Evolutionary conservation across 2,329 filamentous ascomycete genomes (phyloP), one percentile per base, ranked within the genome.

Genomic region (Escovopsis sp.): DNA sequence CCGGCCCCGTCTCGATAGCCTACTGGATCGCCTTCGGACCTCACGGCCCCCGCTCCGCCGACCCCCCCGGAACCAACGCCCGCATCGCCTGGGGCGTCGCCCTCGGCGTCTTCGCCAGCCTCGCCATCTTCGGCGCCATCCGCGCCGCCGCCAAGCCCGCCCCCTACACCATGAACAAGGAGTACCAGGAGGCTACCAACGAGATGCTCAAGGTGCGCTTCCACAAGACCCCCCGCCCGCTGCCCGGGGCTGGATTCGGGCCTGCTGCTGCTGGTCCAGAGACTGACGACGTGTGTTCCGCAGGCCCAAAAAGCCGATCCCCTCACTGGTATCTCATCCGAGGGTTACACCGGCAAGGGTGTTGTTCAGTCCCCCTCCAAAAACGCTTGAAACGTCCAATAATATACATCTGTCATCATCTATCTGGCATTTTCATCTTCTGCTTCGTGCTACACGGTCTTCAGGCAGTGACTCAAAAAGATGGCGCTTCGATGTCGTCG

Each of bases 21-120:
- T 98, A 96, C 79, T 98, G 84, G 81, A 94, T 98, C 59, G 88
- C 91, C 52, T 98, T 98, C 62, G 91, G 91, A 51, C 81, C 88
- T 59, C 91, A 98, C 67, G 91, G 91, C 45, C 91, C 91, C 55
- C 89, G 91, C 56, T 80, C 89, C 53, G 69, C 73, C 48, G 64
- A 82, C 52, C 85, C 89, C 48, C 83, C 91, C 51, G 89, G 85
- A 57, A 89, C 95, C 74, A 74, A 72, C 65, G 74, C 76, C 66
- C 88, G 80, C 63, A 72, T 96, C 54, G 72, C 83, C 57, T 68
- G 78, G 60, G 84, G 87, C 65, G 81, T 84, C 44, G 59, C 70
- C 47, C 62, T 80, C 55, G 82, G 84, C 57, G 57, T 93, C 50
- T 69, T 65, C 48, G 73, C 70, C 55, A 81, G 80, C 51, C 65